phyloP scores from a whole-genome alignment of 176 grass and related monocot genomes.

The Oropetium thomaeum region DNA sequence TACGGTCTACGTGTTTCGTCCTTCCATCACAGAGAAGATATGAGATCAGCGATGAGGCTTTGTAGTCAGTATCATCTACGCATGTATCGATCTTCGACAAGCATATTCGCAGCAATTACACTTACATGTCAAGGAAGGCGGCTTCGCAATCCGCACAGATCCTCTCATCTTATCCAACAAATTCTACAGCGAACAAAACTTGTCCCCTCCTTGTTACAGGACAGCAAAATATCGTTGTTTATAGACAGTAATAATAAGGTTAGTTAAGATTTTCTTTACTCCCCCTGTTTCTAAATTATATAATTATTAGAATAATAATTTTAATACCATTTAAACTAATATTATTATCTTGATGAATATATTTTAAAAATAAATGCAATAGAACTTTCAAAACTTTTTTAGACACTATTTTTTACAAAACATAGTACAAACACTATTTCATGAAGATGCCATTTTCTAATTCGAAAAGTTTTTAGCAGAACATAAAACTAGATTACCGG shows the following conservation, averaged over 20 bases:
- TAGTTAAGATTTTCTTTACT: background rate
- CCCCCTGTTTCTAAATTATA: no score
- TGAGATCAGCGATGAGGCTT: background rate
- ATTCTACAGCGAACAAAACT: background rate
- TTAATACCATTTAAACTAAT: no score
- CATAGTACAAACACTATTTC: no score
- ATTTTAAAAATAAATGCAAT: no score
- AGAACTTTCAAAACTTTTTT: no score
- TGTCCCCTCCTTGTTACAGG: background rate
- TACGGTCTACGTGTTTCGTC: background rate
- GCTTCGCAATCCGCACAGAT: conserved; percentile 20
- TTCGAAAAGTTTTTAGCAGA: no score
- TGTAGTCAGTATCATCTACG: conserved; percentile 1
- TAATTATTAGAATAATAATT: no score
- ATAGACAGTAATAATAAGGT: background rate
- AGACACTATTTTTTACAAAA: no score
- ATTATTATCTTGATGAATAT: no score
- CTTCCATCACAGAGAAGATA: background rate
- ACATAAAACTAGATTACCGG: no score
- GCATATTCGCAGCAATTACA: background rate
- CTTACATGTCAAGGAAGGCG: conserved; percentile 22
- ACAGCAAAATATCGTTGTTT: background rate
- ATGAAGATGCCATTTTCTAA: no score
- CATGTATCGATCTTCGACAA: background rate
- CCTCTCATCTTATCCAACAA: conserved; percentile 6